Base-by-base conservation (phyloP, 2,329 filamentous ascomycete genomes). In the Fusarium nurragi region DNA sequence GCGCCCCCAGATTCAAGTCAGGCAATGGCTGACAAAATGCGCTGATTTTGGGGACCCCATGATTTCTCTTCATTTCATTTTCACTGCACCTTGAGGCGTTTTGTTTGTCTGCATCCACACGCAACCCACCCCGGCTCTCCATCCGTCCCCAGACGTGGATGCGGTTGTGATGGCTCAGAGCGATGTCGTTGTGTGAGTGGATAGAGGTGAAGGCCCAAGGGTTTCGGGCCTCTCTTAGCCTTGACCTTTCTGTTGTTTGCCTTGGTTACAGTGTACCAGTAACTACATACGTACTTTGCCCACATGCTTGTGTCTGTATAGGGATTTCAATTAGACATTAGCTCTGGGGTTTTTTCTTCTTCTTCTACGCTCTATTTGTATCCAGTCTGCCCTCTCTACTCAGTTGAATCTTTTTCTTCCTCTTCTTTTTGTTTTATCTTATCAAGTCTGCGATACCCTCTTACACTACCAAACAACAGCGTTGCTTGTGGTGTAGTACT, bases 81-180 rank as follows among this genome's bases (percentile, higher is more conserved):
- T 13, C 13, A 30, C 41, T 45, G 19, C 39, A 53, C 19, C 36
- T 53, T 52, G 52, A 55, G 52, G 47, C 26, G 28, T 32, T 45
- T 45, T 55, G 38, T 44, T 53, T 44, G 52, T 41, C 21, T 23
- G 28, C 21, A 52, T 25, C 32, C 48, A 34, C 28, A 18, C 39
- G 30, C 22, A 34, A 57, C 52, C 68, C 64, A 71, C 68, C 66
- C 61, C 43, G 50, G 69, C 60, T 64, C 59, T 62, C 67, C 64
- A 69, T 71, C 68, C 69, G 45, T 36, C 64, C 64, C 64, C 64
- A 67, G 64, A 67, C 64, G 59, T 67, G 59, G 65, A 65, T 70
- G 54, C 59, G 62, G 64, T 60, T 57, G 54, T 41, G 64, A 67
- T 67, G 44, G 39, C 16, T 34, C 32, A 34, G 32, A 34, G 32